phyloP scores from a whole-genome alignment of 805 yeast genomes.

The Cyberlindnera maclurae region DNA sequence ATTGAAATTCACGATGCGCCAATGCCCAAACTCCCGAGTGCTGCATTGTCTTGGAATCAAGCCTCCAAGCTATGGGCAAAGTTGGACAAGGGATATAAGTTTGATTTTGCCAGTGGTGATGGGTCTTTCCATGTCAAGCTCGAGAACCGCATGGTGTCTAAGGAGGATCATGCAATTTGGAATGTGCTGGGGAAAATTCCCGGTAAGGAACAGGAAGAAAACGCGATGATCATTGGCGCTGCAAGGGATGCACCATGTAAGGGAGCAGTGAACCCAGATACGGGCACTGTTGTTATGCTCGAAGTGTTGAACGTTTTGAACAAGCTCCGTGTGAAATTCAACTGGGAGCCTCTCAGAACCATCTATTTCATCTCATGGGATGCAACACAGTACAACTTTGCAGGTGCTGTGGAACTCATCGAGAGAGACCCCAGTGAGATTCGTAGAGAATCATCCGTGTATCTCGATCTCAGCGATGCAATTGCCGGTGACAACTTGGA shows the following conservation, averaged over 20 bases:
- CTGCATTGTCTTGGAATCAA: conserved; percentile 74
- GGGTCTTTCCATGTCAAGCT: conserved; percentile 15
- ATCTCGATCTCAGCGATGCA: conserved; percentile 67
- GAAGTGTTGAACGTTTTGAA: conserved; percentile 68
- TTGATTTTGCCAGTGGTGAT: conserved; percentile 21
- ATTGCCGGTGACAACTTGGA: conserved; percentile 46
- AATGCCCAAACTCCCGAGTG: conserved; percentile 64
- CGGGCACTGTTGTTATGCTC: conserved; percentile 68
- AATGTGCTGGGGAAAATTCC: conserved; percentile 70
- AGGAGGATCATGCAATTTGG: conserved; percentile 59
- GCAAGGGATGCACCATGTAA: conserved; percentile 68
- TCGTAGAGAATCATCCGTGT: conserved; percentile 54
- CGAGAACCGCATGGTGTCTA: conserved; percentile 13
- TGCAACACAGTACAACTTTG: conserved; percentile 70
- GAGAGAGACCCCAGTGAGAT: conserved; percentile 49
- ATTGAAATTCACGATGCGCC: conserved; percentile 38
- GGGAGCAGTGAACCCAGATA: conserved; percentile 67
- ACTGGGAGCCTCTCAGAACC: conserved; percentile 81
- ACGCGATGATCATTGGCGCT: conserved; percentile 75
- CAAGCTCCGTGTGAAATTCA: conserved; percentile 49
- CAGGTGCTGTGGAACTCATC: conserved; percentile 79
- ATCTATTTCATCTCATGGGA: conserved; percentile 82
- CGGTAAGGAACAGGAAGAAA: conserved; percentile 74
- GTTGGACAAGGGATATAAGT: conserved; percentile 14
- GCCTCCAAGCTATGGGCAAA: conserved; percentile 35